These are phyloP conservation scores for Fraxinus pennsylvanica DNA, from an alignment of 257 asterid species.

Conservation along the genomic window DNA sequence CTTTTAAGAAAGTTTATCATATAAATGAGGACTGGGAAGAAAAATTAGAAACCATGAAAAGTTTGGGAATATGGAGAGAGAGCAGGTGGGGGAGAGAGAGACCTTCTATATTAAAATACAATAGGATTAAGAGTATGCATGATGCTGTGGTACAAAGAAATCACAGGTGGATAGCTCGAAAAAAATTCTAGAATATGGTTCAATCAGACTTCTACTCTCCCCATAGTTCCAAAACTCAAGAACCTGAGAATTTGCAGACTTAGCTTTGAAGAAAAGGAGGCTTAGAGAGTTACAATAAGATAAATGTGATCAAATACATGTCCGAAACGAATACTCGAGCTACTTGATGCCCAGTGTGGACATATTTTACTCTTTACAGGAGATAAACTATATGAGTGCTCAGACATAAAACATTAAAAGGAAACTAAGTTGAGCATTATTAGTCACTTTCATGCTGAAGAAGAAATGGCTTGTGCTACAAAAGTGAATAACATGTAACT, in stretches of 20 bases:
- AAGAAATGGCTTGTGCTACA: background rate
- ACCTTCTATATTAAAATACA: background rate
- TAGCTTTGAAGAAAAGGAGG: background rate
- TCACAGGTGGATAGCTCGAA: background rate
- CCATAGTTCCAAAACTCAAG: conserved; percentile 15
- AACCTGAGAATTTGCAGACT: background rate
- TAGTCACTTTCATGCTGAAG: conserved; percentile 1
- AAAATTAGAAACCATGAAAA: background rate
- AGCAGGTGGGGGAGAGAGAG: background rate
- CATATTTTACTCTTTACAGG: background rate
- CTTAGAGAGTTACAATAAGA: conserved; percentile 5
- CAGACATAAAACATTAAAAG: conserved; percentile 1
- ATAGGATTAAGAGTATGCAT: background rate
- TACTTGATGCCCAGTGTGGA: background rate
- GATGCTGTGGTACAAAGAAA: conserved; percentile 13
- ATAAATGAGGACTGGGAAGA: conserved; percentile 11
- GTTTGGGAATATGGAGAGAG: background rate
- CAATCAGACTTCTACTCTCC: conserved; percentile 14
- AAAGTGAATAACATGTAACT: background rate
- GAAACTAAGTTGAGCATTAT: background rate
- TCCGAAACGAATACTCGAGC: background rate
- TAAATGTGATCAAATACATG: background rate
- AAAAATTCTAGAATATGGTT: background rate
- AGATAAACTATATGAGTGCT: background rate
- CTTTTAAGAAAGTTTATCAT: conserved; percentile 7